These are phyloP conservation scores for Hepatocystis sp. DNA, from an alignment of 169 alveolate genomes.

Conservation along the genomic window DNA sequence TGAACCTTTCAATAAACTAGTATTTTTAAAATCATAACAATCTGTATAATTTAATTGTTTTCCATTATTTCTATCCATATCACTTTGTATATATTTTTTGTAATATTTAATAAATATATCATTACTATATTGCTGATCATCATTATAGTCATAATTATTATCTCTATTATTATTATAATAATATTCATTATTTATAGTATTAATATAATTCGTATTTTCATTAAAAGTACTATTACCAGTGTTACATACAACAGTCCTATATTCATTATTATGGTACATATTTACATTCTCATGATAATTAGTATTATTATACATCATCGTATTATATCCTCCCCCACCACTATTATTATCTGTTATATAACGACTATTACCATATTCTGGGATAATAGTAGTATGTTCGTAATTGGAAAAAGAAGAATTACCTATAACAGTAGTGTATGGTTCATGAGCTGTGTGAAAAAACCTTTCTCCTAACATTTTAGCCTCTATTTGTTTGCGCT, in stretches of 20 bases:
- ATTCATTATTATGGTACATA: constrained; percentile 11
- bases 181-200: constrained; percentile 45
- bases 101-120: constrained; percentile 68
- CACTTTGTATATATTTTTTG: constrained; percentile 51
- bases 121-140: constrained; percentile 24
- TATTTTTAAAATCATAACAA: constrained; percentile 70
- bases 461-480: constrained; percentile 47
- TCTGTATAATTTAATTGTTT: constrained; percentile 74
- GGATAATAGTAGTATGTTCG: constrained; percentile 17
- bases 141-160: too few relatives aligned
- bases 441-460: constrained; percentile 25
- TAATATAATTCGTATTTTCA: constrained; percentile 14
- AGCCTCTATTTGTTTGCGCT: constrained; percentile 36
- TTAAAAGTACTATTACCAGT: constrained; percentile 16
- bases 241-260: not conserved
- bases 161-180: too few relatives aligned
- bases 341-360: constrained; percentile 37
- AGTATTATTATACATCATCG: constrained; percentile 13
- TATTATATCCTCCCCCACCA: constrained; percentile 6
- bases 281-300: constrained; percentile 28
- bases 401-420: constrained; percentile 10
- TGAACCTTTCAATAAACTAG: constrained; percentile 26
- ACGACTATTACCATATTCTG: constrained; percentile 66
- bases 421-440: constrained; percentile 13
- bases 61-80: constrained; percentile 39